Conservation (phyloP, 768 basidiomycete genomes). For the Lentinula lateritia region DNA sequence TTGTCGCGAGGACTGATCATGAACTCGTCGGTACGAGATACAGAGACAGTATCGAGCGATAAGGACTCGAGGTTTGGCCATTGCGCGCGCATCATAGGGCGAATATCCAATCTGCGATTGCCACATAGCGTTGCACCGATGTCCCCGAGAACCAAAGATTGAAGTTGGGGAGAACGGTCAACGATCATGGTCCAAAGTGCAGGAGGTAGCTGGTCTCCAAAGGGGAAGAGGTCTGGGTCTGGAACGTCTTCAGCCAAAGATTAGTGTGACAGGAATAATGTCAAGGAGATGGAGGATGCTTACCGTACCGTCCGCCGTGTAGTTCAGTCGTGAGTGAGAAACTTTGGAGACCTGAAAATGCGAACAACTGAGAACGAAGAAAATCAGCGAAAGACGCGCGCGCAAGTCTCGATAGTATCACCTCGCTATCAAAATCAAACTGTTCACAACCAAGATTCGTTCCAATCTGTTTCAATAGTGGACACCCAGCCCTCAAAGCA, state of each 20-base stretch:
- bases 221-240: background rate
- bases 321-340: slow-evolving; percentile 15
- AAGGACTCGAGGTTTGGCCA: slow-evolving; percentile 17
- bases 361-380: slow-evolving; percentile 14
- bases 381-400: background rate
- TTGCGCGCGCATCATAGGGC: slow-evolving; percentile 13
- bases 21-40: background rate
- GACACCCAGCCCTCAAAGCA: slow-evolving; percentile 17
- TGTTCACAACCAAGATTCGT: slow-evolving; percentile 14
- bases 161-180: slow-evolving; percentile 35
- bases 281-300: background rate
- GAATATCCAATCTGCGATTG: slow-evolving; percentile 13
- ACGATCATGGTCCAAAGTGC: slow-evolving; percentile 53
- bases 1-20: background rate
- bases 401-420: background rate
- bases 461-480: slow-evolving; percentile 15
- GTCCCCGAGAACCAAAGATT: slow-evolving; percentile 33
- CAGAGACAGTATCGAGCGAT: background rate
- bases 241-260: background rate
- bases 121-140: slow-evolving; percentile 9
- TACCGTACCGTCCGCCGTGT: background rate
- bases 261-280: background rate
- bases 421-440: slow-evolving; percentile 16
- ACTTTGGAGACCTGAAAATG: slow-evolving; percentile 15
- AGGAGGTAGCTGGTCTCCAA: slow-evolving; percentile 12